Conservation (phyloP, 306 rosid genomes). For the Rosa persica region DNA sequence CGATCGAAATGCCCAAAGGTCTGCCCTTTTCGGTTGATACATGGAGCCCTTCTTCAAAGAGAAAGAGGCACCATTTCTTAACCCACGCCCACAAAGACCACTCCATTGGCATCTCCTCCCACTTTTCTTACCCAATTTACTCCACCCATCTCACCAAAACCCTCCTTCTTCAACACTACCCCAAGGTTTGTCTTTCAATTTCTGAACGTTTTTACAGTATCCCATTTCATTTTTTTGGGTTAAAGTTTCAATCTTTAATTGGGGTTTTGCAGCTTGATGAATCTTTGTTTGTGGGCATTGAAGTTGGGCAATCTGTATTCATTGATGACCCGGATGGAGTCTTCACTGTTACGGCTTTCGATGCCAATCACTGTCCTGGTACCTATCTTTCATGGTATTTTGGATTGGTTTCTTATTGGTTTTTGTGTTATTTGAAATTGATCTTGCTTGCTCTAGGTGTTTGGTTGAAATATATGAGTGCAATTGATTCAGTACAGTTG, state of each 20-base stretch:
- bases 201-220: not conserved
- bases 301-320: conserved; percentile 47
- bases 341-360: conserved; percentile 64
- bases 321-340: conserved; percentile 56
- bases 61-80: conserved; percentile 66
- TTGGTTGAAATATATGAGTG: not conserved
- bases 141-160: conserved; percentile 58
- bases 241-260: not conserved
- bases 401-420: not conserved
- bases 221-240: not conserved
- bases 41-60: conserved; percentile 52
- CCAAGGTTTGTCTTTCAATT: conserved; percentile 31
- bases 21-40: conserved; percentile 87
- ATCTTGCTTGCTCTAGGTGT: not conserved
- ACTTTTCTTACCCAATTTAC: conserved; percentile 59
- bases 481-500: not conserved
- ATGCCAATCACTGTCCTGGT: conserved; percentile 87
- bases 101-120: conserved; percentile 48
- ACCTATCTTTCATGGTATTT: not conserved
- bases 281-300: conserved; percentile 50
- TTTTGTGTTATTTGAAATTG: not conserved
- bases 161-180: conserved; percentile 50
- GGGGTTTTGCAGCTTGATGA: conserved; percentile 38
- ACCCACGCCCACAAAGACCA: conserved; percentile 87
- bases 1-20: conserved; percentile 75